Percentiles rank a stretch among this genome's conserved stretches.
Conservation (phyloP, 441 rosid genomes). For the Bruguiera hainesii region DNA sequence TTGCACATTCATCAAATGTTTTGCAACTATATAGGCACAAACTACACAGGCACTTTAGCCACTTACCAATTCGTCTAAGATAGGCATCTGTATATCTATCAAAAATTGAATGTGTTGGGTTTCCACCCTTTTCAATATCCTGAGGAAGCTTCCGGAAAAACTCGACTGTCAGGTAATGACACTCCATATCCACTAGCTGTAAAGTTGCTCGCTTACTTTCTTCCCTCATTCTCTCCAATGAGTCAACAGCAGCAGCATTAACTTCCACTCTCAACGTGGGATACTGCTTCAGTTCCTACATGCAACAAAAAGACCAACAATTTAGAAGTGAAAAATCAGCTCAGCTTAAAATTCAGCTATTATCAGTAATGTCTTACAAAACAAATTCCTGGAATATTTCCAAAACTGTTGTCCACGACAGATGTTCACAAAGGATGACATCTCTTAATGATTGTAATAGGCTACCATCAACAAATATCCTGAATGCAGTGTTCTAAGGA, state of each 20-base stretch:
- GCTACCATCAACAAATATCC: too few relatives aligned
- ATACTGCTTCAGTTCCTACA: constrained; percentile 82
- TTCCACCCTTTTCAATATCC: constrained; percentile 90
- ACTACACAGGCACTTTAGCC: neutral
- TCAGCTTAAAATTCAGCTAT: too few relatives aligned
- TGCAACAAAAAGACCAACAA: constrained; percentile 4
- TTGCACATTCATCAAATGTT: too few relatives aligned
- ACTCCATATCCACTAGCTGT: constrained; percentile 88
- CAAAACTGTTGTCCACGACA: too few relatives aligned
- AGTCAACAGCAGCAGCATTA: constrained; percentile 67
- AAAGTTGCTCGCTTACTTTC: constrained; percentile 82
- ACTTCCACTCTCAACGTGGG: constrained; percentile 83
- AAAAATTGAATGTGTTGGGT: constrained; percentile 78
- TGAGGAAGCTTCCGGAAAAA: constrained; percentile 94
- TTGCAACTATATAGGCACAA: too few relatives aligned
- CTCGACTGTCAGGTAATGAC: constrained; percentile 78
- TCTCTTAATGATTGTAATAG: too few relatives aligned
- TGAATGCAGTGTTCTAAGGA: too few relatives aligned
- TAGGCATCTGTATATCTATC: constrained; percentile 83
- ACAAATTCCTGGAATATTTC: too few relatives aligned
- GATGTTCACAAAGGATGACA: too few relatives aligned
- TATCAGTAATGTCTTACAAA: too few relatives aligned
- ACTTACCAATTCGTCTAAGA: constrained; percentile 75
- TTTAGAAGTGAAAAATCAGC: neutral
- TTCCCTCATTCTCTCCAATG: constrained; percentile 81